Evolutionary conservation across 176 grass and related monocot genomes (phyloP), one percentile per base, ranked within the genome.

Genomic region (Juncus inflexus): DNA sequence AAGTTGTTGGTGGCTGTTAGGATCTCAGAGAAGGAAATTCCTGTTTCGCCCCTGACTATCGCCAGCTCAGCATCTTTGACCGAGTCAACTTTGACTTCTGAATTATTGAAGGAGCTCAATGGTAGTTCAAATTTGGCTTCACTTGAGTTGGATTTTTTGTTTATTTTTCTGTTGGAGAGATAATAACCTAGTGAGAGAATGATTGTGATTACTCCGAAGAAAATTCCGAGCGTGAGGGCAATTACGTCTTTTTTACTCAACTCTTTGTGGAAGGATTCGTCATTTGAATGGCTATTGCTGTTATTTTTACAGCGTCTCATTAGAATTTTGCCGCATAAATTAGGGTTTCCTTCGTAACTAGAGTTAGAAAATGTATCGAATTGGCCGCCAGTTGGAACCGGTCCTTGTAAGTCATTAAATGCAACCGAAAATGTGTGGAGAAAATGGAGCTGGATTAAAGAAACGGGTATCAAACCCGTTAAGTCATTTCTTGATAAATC

Each of bases 1-100:
- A 94, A 94, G 56, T 94, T 94, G 50, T 88, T 88, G 50, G 89
- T 94, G 63, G 84, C 84, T 61, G 83, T 94, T 64, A 94, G 53
- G 67, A 94, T 88, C 45, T 88, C 89, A 12, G 38, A 58, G 67
- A 88, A 82, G 9, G 67, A 79, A 41, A 94, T 81, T 3, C 62
- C 78, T 6, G 89, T 54, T 67, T 83, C 81, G 73, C 73, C 83
- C 67, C 80, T 90, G 66, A 84, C 80, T 80, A 91, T 81, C 61
- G 87, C 80, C 39, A 91, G 79, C 52, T 74, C 41, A 15, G 12
- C 79, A 37, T 81, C 84, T 40, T 84, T 91, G 9, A 73, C 75
- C 61, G 62, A 52, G 57, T 81, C 47, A 1, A 58, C 41, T 10
- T 58, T 37, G 9, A 83, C 72, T 63, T 62, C 69, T 61, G 77